Conservation (phyloP, 2,329 filamentous ascomycete species). For the Aspergillus awamori region DNA sequence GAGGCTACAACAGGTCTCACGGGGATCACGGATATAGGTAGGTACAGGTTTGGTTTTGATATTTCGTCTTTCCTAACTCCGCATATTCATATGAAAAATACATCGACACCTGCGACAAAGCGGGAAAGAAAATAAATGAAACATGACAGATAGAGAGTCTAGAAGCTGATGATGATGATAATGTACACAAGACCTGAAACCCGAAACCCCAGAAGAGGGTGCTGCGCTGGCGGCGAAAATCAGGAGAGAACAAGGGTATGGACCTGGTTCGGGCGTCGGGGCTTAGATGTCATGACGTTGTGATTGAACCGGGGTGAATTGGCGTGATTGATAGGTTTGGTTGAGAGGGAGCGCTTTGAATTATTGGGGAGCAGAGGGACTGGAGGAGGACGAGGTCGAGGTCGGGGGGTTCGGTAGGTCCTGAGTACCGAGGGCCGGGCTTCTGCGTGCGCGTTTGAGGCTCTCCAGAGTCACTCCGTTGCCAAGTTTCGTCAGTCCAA, state of each 20-base stretch:
- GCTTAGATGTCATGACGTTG: constrained; percentile 41
- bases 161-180: constrained; percentile 40
- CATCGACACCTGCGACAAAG: constrained; percentile 20
- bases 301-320: constrained; percentile 16
- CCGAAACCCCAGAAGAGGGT: constrained; percentile 42
- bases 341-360: constrained; percentile 1
- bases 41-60: constrained; percentile 27
- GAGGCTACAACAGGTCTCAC: constrained; percentile 52
- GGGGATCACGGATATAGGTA: constrained; percentile 44
- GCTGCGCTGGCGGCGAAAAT: constrained; percentile 39
- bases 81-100: constrained; percentile 25
- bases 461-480: constrained; percentile 80
- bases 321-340: constrained; percentile 6
- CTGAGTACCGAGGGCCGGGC: constrained; percentile 53
- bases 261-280: constrained; percentile 58
- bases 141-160: constrained; percentile 21
- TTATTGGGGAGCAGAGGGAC: constrained; percentile 42
- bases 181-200: constrained; percentile 42
- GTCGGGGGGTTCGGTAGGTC: constrained; percentile 34
- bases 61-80: constrained; percentile 33
- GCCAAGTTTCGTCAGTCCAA: constrained; percentile 87
- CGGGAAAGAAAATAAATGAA: constrained; percentile 22
- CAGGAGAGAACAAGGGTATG: constrained; percentile 58
- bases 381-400: constrained; percentile 41
- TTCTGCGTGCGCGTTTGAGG: constrained; percentile 76